A percentile compares a stretch with the other conserved stretches of the same genome.
Evolutionary conservation across 352 stramenopile genomes (phyloP).

Genomic region (Phytophthora palmivora): DNA sequence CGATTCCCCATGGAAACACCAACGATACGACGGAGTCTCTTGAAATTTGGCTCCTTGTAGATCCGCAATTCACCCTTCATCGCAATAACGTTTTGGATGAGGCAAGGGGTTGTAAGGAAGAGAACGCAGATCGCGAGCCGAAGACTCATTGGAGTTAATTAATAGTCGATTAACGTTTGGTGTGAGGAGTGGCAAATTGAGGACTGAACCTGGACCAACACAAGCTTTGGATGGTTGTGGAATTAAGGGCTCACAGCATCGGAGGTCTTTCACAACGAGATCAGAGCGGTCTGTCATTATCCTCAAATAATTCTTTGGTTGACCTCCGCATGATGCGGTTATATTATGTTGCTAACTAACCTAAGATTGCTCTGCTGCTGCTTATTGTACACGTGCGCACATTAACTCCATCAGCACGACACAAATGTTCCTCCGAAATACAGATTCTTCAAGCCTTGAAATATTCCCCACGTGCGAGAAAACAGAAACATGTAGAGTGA

Average conservation of each 20-base stretch:
- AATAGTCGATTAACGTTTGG: neutral
- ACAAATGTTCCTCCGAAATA: conserved; percentile 39
- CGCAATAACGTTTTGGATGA: conserved; percentile 1
- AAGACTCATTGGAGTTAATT: conserved; percentile 6
- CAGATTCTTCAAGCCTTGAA: conserved; percentile 37
- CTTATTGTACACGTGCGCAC: conserved; percentile 14
- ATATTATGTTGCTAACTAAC: conserved; percentile 9
- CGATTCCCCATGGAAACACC: conserved; percentile 17
- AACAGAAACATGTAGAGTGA: conserved; percentile 48
- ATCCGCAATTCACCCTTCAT: conserved; percentile 31
- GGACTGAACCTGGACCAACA: conserved; percentile 15
- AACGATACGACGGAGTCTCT: conserved; percentile 28
- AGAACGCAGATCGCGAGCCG: neutral
- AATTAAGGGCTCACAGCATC: neutral
- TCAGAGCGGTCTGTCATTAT: conserved; percentile 1
- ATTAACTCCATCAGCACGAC: conserved; percentile 39
- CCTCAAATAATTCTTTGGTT: conserved; percentile 8
- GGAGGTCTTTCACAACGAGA: neutral
- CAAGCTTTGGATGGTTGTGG: no score
- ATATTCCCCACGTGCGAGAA: conserved; percentile 41
- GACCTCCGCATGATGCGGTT: neutral
- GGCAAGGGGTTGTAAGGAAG: conserved; percentile 1
- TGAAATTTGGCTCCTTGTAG: conserved; percentile 34
- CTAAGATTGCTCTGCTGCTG: neutral
- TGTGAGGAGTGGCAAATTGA: conserved; percentile 11